A percentile compares a stretch with the other conserved stretches of the same genome.
phyloP scores from a whole-genome alignment of 192 early-diverging fungal genomes.

The Podila horticola region DNA sequence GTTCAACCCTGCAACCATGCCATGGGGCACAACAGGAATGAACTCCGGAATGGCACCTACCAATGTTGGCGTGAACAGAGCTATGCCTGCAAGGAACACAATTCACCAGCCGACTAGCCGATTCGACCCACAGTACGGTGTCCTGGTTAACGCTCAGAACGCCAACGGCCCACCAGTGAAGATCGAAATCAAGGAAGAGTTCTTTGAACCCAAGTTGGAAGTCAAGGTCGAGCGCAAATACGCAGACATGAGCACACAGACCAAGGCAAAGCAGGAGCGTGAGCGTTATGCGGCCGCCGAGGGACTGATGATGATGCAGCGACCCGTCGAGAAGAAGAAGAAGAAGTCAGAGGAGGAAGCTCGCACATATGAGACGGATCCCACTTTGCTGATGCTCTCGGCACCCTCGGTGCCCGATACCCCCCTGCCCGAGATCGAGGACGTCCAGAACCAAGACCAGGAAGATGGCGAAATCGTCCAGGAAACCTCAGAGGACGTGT shows the following conservation, averaged over 20 bases:
- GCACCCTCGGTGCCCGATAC: slow-evolving; percentile 38
- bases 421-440: slow-evolving; percentile 20
- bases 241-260: slow-evolving; percentile 49
- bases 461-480: background rate
- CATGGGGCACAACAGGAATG: slow-evolving; percentile 13
- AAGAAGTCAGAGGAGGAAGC: slow-evolving; percentile 4
- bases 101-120: slow-evolving; percentile 17
- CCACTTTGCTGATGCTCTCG: slow-evolving; percentile 10
- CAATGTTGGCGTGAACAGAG: slow-evolving; percentile 25
- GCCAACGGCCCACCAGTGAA: slow-evolving; percentile 7
- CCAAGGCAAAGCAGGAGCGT: slow-evolving; percentile 30
- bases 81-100: background rate
- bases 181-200: slow-evolving; percentile 33
- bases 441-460: background rate
- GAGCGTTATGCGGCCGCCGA: slow-evolving; percentile 4
- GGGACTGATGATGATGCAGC: slow-evolving; percentile 34
- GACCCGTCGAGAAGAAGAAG: slow-evolving; percentile 6
- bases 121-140: background rate
- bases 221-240: slow-evolving; percentile 35
- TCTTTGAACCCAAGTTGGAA: slow-evolving; percentile 16
- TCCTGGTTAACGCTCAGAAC: slow-evolving; percentile 6
- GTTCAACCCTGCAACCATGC: slow-evolving; percentile 12
- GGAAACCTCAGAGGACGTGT: background rate
- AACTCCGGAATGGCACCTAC: background rate
- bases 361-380: slow-evolving; percentile 20